Base-by-base conservation (phyloP, 192 early-diverging fungal species). In the Linnemannia hyalina region DNA sequence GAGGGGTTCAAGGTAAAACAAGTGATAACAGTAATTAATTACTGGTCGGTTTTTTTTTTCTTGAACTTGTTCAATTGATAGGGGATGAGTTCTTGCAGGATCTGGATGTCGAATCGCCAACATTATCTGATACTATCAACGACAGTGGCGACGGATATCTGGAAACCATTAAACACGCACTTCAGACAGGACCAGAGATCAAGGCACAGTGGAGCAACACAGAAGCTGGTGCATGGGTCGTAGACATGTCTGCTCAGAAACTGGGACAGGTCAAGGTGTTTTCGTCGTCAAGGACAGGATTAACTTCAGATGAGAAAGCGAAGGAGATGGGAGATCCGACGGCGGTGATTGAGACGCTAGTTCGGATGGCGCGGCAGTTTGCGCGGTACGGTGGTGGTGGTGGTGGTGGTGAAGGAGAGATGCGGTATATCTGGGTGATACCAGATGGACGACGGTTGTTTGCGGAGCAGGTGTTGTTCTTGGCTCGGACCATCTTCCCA, bases 391-490 rank as follows among this genome's bases (percentile, higher is more conserved):
- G 46, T 35, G 35, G 35, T 35, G 35, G 35, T 35, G 35, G 35
- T 35, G 38, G 11, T 10, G n/a, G 5, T 0, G 15, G 26, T 3
- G 60, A 29, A 32, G 57, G 68, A 40, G 63, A 38, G n/a, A 42
- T 41, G 26, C 75, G 84, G 15, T 86, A 78, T 75, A 13, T 86
- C 41, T 86, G 84, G 84, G 32, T 86, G 36, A 54, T 81, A 1
- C 79, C 84, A 15, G 80, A 86, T n/a, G 70, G 63, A 1, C 63
- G 76, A 26, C 74, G 78, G n/a, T 72, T 47, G 22, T 77, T 86
- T 73, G 84, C 60, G 9, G 84, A 86, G 15, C 84, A 81, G 41
- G 69, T 76, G 4, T 29, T 86, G 29, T 35, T 22, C 16, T n/a
- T 86, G 26, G 75, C 65, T 35, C 55, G 76, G 18, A 29, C 55